Conservation (phyloP, 176 grass and related monocot species). For the Lolium rigidum region DNA sequence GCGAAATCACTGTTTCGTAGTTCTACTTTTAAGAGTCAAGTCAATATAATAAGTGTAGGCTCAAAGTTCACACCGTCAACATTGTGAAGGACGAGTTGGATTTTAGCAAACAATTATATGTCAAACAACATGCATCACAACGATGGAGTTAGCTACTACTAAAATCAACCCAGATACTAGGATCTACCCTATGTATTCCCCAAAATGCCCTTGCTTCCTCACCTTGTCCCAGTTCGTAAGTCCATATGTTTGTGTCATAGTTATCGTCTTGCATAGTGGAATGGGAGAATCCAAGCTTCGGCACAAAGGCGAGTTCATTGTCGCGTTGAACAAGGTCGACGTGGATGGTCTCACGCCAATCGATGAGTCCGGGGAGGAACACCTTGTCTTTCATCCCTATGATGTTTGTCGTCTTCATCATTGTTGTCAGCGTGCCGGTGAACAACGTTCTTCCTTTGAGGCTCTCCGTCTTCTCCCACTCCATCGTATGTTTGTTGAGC, state of each 20-base stretch:
- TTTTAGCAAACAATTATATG: neutral
- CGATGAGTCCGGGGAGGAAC: neutral
- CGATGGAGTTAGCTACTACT: neutral
- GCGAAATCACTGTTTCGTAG: too few species aligned
- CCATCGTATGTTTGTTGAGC: neutral
- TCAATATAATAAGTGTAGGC: neutral
- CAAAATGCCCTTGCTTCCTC: neutral
- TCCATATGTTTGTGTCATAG: neutral
- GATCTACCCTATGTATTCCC: too few species aligned
- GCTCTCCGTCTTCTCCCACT: constrained; percentile 17
- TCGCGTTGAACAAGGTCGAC: neutral
- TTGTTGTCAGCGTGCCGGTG: neutral
- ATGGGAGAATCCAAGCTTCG: neutral
- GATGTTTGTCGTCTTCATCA: neutral
- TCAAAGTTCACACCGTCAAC: neutral
- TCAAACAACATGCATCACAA: neutral
- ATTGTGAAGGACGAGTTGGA: neutral
- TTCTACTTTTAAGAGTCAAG: neutral
- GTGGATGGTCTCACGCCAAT: neutral
- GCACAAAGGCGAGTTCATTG: neutral
- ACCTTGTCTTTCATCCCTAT: constrained; percentile 19
- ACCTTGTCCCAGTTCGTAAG: neutral
- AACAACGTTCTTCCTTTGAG: neutral
- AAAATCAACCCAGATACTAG: neutral
- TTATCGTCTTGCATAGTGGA: neutral